Evolutionary conservation across 345 rosid genomes (phyloP), one percentile per base, ranked within the genome.

Genomic region (Moricandia moricandioides): DNA sequence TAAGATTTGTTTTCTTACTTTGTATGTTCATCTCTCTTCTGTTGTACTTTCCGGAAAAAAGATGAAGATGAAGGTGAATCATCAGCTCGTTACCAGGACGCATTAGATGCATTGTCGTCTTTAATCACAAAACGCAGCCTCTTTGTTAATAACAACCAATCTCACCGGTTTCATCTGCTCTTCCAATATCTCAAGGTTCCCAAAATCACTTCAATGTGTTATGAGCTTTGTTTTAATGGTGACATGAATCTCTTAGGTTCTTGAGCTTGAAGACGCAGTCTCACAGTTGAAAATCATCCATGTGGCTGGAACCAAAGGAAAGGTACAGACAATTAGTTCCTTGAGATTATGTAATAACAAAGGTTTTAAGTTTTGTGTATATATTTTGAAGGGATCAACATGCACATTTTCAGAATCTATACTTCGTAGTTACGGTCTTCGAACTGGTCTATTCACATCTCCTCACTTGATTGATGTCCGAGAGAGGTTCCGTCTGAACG

Each of bases 241-340:
- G 40, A 29, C 10, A 58, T 77, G 75, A 72, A 40, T 70, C 31
- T 79, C 16, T 73, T 8, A 49, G 98, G 87, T 87, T 16, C 80
- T 95, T 75, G 97, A 89, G 68, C 83, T 95, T 43, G 96, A 89
- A 26, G 92, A 92, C 13, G 84, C 89, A 17, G 84, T 95, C 69
- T 78, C 88, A 16, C 75, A 87, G 56, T 75, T 95, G 89, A 95
- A 90, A 82, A 75, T 92, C 64, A 89, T 95, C 65, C 99, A 95
- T 57, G 97, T 95, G 12, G 99, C 99, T 8, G 99, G 99, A 49
- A 92, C 98, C 12, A 95, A 95, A 83, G 98, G 99, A 57, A 95
- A 94, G 93, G 98, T 94, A 40, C 76, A 34, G 12, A 12, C 7
- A 58, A 30, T 60, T 13, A 63, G 62, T 54, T 26, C 29, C 17